phyloP scores from a whole-genome alignment of 305 asterid species.

The Fraxinus albicans region DNA sequence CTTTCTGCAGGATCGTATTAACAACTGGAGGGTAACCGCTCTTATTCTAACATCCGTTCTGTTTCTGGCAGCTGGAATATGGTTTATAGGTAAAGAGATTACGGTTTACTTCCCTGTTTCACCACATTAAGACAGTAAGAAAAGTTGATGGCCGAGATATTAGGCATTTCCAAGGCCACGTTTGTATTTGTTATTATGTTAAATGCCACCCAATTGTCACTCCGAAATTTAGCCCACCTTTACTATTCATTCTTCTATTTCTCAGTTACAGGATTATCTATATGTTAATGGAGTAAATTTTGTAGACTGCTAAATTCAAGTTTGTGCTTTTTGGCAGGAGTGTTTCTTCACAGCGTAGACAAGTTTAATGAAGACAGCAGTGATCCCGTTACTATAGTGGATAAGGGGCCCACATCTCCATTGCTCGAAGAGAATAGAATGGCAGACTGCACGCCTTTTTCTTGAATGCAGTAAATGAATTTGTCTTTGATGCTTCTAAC shows the following conservation, averaged over 20 bases:
- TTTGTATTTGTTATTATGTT: not conserved
- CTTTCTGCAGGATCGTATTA: conserved; percentile 61
- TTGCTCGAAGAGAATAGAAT: conserved; percentile 54
- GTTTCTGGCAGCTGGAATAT: conserved; percentile 72
- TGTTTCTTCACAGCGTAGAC: conserved; percentile 71
- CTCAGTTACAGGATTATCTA: not conserved
- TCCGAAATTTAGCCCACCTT: not conserved
- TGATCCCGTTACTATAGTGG: conserved; percentile 26
- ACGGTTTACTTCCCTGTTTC: not conserved
- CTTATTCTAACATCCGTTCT: conserved; percentile 68
- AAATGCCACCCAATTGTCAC: not conserved
- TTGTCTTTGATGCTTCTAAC: conserved; percentile 9
- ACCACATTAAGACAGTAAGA: not conserved
- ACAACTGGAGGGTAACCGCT: conserved; percentile 85
- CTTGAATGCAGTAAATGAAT: conserved; percentile 22
- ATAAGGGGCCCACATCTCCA: conserved; percentile 55
- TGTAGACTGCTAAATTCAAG: not conserved
- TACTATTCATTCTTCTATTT: not conserved
- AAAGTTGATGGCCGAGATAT: not conserved
- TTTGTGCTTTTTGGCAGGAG: conserved; percentile 41
- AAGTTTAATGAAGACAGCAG: conserved; percentile 57
- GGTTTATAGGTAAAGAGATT: conserved; percentile 61
- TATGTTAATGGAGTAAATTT: not conserved
- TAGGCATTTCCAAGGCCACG: not conserved
- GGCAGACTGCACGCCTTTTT: conserved; percentile 22